Conservation (phyloP, 2,329 filamentous ascomycete genomes). For the Verticillium albo-atrum region DNA sequence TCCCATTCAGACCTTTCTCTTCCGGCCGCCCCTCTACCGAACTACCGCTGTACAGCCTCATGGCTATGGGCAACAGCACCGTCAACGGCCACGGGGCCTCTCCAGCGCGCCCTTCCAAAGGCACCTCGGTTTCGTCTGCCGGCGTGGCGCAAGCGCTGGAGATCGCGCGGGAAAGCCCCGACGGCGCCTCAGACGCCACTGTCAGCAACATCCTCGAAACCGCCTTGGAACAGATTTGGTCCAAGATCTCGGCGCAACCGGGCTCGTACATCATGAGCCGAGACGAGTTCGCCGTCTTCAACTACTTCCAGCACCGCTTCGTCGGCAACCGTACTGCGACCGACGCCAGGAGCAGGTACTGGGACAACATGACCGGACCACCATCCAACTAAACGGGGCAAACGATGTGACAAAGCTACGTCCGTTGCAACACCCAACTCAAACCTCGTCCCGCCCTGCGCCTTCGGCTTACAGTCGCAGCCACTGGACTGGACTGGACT, state of each 20-base stretch:
- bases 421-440: neutral
- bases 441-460: neutral
- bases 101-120: neutral
- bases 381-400: neutral
- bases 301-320: slow-evolving; percentile 72
- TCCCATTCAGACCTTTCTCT: slow-evolving; percentile 8
- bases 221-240: slow-evolving; percentile 63
- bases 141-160: slow-evolving; percentile 65
- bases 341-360: slow-evolving; percentile 47
- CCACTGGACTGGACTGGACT: neutral
- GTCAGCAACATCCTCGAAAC: slow-evolving; percentile 62
- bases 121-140: neutral
- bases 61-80: slow-evolving; percentile 9
- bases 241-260: slow-evolving; percentile 59
- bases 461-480: neutral
- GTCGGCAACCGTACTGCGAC: slow-evolving; percentile 42
- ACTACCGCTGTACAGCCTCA: slow-evolving; percentile 7
- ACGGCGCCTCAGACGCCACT: slow-evolving; percentile 57
- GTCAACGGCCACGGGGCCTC: neutral
- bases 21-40: slow-evolving; percentile 3
- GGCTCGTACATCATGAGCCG: slow-evolving; percentile 67
- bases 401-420: neutral
- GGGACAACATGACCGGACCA: slow-evolving; percentile 36
- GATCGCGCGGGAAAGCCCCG: slow-evolving; percentile 68
- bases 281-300: slow-evolving; percentile 83